A percentile compares a stretch with the other conserved stretches of the same genome.
These are phyloP conservation scores for Xylariaceae sp. DNA, from an alignment of 2,329 filamentous ascomycete genomes.

Conservation along the genomic window DNA sequence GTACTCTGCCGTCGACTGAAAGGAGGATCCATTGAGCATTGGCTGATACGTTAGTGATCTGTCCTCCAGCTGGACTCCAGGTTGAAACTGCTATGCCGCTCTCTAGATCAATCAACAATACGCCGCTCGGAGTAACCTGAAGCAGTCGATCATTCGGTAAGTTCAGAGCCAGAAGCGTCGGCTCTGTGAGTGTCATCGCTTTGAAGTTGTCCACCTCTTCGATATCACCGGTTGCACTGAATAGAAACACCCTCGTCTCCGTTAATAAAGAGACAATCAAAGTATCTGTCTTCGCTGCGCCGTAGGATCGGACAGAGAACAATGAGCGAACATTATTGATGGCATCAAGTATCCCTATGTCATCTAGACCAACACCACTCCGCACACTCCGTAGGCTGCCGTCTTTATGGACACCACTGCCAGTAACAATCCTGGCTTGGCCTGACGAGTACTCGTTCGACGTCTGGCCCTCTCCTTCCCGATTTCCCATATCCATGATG, in stretches of 20 bases:
- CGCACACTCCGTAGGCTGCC: constrained; percentile 88
- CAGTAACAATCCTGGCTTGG: constrained; percentile 90
- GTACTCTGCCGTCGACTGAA: constrained; percentile 74
- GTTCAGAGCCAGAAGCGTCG: constrained; percentile 75
- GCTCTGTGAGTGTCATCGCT: constrained; percentile 70
- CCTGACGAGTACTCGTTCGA: constrained; percentile 94
- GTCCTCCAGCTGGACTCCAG: constrained; percentile 61
- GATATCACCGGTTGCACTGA: constrained; percentile 75
- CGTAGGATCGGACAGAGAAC: constrained; percentile 67
- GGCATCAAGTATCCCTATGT: constrained; percentile 81
- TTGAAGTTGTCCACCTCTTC: constrained; percentile 83
- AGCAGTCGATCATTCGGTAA: constrained; percentile 68
- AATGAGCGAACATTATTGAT: constrained; percentile 76
- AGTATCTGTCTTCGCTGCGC: constrained; percentile 64
- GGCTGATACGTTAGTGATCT: constrained; percentile 79
- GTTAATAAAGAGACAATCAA: constrained; percentile 81
- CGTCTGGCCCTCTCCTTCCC: constrained; percentile 73
- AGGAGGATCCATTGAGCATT: constrained; percentile 74
- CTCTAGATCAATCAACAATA: constrained; percentile 67
- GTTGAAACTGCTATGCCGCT: constrained; percentile 58
- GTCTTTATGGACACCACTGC: constrained; percentile 87
- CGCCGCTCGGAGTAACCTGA: constrained; percentile 74
- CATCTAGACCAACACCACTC: constrained; percentile 91
- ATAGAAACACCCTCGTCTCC: constrained; percentile 83
- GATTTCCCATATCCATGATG: constrained; percentile 93